Evolutionary conservation across 768 basidiomycete genomes (phyloP), one percentile per base, ranked within the genome.

Genomic region (Scleroderma bovista): DNA sequence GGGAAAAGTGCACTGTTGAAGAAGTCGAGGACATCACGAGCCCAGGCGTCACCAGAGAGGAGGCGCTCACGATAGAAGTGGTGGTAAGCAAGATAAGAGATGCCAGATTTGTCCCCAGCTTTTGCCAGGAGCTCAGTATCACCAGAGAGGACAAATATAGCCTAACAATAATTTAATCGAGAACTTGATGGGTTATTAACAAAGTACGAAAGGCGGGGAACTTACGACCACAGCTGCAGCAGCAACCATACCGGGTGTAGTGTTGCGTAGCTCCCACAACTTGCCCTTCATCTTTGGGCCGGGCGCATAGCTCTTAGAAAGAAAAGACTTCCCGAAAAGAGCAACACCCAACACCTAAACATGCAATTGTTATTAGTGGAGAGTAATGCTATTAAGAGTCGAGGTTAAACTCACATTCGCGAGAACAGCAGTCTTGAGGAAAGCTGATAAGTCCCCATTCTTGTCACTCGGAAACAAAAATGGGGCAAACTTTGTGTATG

Each of bases 111-210:
- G 23, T 44, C 23, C 2, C 48, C 42, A 6, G 32, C 42, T 2
- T 16, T 15, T 3, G 45, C 31, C n/a, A n/a, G n/a, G 4, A 50
- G 3, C 20, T 26, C 43, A 20, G 36, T 23, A 29, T 50, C 42
- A 16, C 48, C 48, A 6, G 42, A 50, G 11, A 50, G 48, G 20
- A 42, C 24, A 36, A 51, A 51, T 17, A 51, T 51, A 8, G 50
- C 50, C 50, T 51, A 15, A 38, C 7, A 17, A 44, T n/a, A 17
- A 20, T 43, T 11, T 45, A 29, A 12, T 20, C 17, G 6, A 46
- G 17, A 33, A 12, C 17, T 33, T n/a, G n/a, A 38, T 13, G 19
- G 32, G 7, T 33, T 33, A n/a, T n/a, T n/a, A n/a, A n/a, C n/a
- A n/a, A n/a, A 15, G 32, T 8, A 7, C 32, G 15, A 7, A 33